A percentile compares a stretch with the other conserved stretches of the same genome.
Conservation (phyloP, 257 asterid species). For the Galeopsis tetrahit region DNA sequence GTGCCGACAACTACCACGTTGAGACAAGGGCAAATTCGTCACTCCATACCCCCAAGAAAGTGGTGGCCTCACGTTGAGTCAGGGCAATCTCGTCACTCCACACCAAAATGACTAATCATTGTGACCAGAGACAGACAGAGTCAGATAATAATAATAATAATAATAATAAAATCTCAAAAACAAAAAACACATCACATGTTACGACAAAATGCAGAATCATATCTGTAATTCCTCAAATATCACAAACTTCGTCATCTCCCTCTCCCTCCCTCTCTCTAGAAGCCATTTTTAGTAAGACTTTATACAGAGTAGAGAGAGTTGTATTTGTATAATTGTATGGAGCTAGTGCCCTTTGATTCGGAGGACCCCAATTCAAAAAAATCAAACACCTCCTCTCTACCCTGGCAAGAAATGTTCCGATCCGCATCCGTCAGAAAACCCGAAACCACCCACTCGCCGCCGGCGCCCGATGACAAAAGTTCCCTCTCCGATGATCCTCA, state of each 20-base stretch:
- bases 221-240: slow-evolving; percentile 14
- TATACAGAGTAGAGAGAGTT: background rate
- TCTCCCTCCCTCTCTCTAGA: slow-evolving; percentile 4
- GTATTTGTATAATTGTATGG: slow-evolving; percentile 55
- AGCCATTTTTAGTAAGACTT: background rate
- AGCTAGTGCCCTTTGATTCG: slow-evolving; percentile 58
- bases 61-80: too few relatives aligned
- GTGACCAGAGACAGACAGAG: background rate
- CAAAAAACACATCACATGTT: background rate
- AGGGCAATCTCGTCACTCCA: too few relatives aligned
- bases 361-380: slow-evolving; percentile 56
- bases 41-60: too few relatives aligned
- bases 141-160: background rate
- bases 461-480: slow-evolving; percentile 30
- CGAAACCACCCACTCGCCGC: slow-evolving; percentile 46
- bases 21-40: too few relatives aligned
- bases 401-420: slow-evolving; percentile 98
- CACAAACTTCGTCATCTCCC: background rate
- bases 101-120: slow-evolving; percentile 30
- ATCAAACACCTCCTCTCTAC: slow-evolving; percentile 47
- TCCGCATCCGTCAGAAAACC: slow-evolving; percentile 88
- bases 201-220: slow-evolving; percentile 23
- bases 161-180: background rate
- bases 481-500: slow-evolving; percentile 73
- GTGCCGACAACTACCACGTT: too few relatives aligned